Evolutionary conservation across 257 asterid genomes (phyloP), one percentile per base, ranked within the genome.

Genomic region (Buddleja alternifolia): DNA sequence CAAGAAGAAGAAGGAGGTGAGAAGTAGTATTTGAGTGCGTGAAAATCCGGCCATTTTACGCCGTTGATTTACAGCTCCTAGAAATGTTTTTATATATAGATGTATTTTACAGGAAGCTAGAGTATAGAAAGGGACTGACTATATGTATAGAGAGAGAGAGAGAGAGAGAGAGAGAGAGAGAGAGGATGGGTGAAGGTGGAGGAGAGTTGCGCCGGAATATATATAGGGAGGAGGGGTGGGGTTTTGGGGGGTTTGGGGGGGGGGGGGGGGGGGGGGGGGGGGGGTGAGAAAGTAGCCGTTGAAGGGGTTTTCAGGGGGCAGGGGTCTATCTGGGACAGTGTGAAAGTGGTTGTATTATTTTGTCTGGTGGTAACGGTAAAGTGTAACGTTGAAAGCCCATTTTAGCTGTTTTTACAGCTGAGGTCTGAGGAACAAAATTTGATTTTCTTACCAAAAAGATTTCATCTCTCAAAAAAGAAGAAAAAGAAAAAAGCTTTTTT

Each of bases 251-350:
- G n/a, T n/a, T n/a, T n/a, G n/a, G n/a, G n/a, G n/a, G n/a, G n/a
- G n/a, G 68, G 39, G 36, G 21, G 74, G 50, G 29, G 1, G 41
- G 5, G 23, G 61, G 0, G 12, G 24, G 23, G 39, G 19, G 9
- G 51, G 20, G 29, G 45, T 73, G 15, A 48, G 24, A 61, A 70
- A 70, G 25, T 79, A 79, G 84, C 84, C 84, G 87, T 79, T 82
- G 72, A 32, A 29, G 47, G 78, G 58, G n/a, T n/a, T 47, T 25
- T 56, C 10, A 60, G 20, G 20, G 29, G 42, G 34, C 34, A 25
- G 21, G 71, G 56, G 54, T 40, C 23, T 52, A n/a, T 75, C 39
- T 37, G 42, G 72, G 75, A 39, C 55, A 37, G 63, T 39, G 71
- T 25, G 58, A 40, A 17, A 60, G 58, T 24, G 16, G 55, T 12